Conservation (phyloP, 441 rosid species). For the Hypseocharis bilobata region DNA sequence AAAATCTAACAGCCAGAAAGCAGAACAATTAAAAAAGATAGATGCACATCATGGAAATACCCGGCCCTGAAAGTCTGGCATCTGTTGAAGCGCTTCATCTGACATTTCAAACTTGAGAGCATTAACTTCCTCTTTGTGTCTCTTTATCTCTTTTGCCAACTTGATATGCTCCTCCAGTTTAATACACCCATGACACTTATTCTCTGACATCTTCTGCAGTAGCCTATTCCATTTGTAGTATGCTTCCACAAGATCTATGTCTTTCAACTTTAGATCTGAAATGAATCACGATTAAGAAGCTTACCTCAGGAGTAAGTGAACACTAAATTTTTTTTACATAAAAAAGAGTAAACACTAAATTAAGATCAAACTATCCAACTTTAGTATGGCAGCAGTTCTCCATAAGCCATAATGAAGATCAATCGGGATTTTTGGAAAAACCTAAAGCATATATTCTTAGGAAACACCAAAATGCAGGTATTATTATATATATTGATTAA, state of each 20-base stretch:
- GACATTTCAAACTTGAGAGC: conserved; percentile 58
- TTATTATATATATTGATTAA: background rate
- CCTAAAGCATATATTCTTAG: background rate
- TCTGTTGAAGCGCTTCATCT: conserved; percentile 86
- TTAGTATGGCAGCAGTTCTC: too few relatives aligned
- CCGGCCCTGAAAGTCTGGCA: conserved; percentile 96
- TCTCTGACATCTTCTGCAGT: conserved; percentile 65
- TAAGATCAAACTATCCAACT: background rate
- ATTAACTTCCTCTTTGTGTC: conserved; percentile 57
- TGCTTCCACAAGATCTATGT: conserved; percentile 47
- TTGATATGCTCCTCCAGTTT: conserved; percentile 74
- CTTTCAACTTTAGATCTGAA: conserved; percentile 74
- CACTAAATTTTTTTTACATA: too few relatives aligned
- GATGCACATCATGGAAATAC: conserved; percentile 30
- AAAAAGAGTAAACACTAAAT: background rate
- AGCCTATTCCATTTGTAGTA: conserved; percentile 54
- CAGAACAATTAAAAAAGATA: conserved; percentile 5
- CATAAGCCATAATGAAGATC: background rate
- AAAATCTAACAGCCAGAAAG: conserved; percentile 11
- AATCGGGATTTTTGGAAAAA: background rate
- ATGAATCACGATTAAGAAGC: conserved; percentile 14
- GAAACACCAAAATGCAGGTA: background rate
- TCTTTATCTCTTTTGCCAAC: conserved; percentile 56
- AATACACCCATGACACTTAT: conserved; percentile 82
- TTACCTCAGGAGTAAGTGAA: background rate